Percentiles rank a stretch among this genome's conserved stretches.
phyloP scores from a whole-genome alignment of 441 rosid genomes.

The Croton laevigatus region DNA sequence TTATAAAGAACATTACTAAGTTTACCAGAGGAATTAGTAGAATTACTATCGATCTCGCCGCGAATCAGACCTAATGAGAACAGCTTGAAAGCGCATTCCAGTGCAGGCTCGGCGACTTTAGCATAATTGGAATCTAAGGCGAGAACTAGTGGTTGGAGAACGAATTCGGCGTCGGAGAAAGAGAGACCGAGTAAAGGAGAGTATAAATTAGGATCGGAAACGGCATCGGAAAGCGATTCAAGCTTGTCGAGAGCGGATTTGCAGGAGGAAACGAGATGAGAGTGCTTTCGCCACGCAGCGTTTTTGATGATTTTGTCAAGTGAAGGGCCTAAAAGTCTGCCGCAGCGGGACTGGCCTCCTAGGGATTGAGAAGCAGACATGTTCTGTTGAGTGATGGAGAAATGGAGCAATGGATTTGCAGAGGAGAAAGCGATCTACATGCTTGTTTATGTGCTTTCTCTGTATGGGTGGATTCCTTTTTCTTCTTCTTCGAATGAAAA shows the following conservation, averaged over 20 bases:
- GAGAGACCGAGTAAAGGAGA: conserved; percentile 62
- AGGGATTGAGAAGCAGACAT: conserved; percentile 70
- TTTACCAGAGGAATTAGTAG: conserved; percentile 4
- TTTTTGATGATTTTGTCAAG: conserved; percentile 90
- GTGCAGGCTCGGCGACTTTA: conserved; percentile 82
- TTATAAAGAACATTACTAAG: conserved; percentile 30
- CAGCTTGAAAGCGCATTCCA: conserved; percentile 69
- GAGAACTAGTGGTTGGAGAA: conserved; percentile 62
- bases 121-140: conserved; percentile 64
- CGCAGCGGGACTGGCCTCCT: conserved; percentile 76
- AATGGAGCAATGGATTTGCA: neutral
- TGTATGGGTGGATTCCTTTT: too few species aligned
- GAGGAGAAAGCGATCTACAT: neutral
- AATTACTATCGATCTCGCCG: conserved; percentile 47
- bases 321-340: conserved; percentile 68
- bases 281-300: conserved; percentile 95
- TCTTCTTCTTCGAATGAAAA: neutral
- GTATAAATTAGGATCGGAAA: conserved; percentile 29
- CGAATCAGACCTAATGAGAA: conserved; percentile 66
- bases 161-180: conserved; percentile 51
- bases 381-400: neutral
- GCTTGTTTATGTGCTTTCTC: neutral
- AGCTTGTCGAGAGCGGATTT: conserved; percentile 83
- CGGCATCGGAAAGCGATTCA: conserved; percentile 49
- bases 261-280: conserved; percentile 76